phyloP scores from a whole-genome alignment of 257 asterid genomes.

The Echites panduratus region DNA sequence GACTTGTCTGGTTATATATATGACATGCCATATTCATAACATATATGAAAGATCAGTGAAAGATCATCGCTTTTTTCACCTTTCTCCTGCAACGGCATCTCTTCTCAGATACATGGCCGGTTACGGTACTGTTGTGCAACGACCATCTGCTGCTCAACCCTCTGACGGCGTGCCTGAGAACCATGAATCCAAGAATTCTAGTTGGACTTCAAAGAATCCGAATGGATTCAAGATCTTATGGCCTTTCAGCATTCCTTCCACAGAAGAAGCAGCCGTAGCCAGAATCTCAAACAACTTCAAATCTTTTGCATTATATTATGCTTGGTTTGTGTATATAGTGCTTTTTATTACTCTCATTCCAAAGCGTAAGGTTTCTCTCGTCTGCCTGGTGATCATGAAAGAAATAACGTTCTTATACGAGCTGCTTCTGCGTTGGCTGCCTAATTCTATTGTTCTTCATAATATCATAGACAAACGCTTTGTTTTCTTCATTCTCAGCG shows the following conservation, averaged over 20 bases:
- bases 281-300: constrained; percentile 42
- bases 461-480: constrained; percentile 31
- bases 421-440: constrained; percentile 38
- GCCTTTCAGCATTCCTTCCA: constrained; percentile 55
- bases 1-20: background rate
- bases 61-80: background rate
- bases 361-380: constrained; percentile 44
- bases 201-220: constrained; percentile 8
- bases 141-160: constrained; percentile 32
- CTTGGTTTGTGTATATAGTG: constrained; percentile 48
- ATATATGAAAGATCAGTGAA: background rate
- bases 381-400: constrained; percentile 42
- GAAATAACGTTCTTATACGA: constrained; percentile 45
- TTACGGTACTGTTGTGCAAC: constrained; percentile 33
- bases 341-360: constrained; percentile 63
- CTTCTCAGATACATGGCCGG: constrained; percentile 30
- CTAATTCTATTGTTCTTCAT: constrained; percentile 34
- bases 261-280: constrained; percentile 50
- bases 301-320: constrained; percentile 35
- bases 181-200: constrained; percentile 15
- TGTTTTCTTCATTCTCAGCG: constrained; percentile 33
- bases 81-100: background rate
- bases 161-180: constrained; percentile 16
- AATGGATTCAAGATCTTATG: constrained; percentile 23
- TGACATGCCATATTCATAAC: background rate